Base-by-base conservation (phyloP, 2,329 filamentous ascomycete species). In the Fusarium compactum region DNA sequence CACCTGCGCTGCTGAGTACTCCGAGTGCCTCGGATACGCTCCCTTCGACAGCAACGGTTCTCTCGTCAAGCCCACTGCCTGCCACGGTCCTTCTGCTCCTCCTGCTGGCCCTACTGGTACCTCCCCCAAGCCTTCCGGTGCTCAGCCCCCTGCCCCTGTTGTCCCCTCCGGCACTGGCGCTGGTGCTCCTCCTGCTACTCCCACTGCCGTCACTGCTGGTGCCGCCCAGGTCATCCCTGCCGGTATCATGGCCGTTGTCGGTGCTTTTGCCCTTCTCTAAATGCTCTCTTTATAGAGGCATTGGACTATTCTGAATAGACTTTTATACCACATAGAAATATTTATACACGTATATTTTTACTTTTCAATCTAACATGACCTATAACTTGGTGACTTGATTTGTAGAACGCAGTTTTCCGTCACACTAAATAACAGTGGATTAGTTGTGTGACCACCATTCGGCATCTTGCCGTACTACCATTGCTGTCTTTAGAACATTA, bases 191-290 rank as follows among this genome's bases (percentile, higher is more conserved):
- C 41, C 60, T 34, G 46, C 63, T 22, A 55, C 55, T 27, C 55
- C 38, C 18, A 59, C 70, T 24, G 46, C 62, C 25, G 59, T 73
- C 30, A 66, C 65, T 41, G 65, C 65, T 22, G 76, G 58, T 29
- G 73, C 74, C 22, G 72, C 70, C 7, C 62, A 59, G 48, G 41
- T 75, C 24, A 53, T 57, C 43, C 74, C 76, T 30, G 69, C 60
- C 30, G 62, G 74, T 48, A 56, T 75, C 30, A 40, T 76, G 10
- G 53, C 76, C 22, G 68, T 75, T 27, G 63, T 76, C n/a, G 75
- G 74, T 50, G 70, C 70, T 24, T 24, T 76, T 44, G 73, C 71
- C 41, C 60, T 78, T 34, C 62, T 77, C 34, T 77, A 77, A 66
- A 50, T 41, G 43, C 24, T 27, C 30, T 22, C 25, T 32, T 11